Evolutionary conservation across 2,329 filamentous ascomycete genomes (phyloP).

Genomic region (Domatiomyces globalis): DNA sequence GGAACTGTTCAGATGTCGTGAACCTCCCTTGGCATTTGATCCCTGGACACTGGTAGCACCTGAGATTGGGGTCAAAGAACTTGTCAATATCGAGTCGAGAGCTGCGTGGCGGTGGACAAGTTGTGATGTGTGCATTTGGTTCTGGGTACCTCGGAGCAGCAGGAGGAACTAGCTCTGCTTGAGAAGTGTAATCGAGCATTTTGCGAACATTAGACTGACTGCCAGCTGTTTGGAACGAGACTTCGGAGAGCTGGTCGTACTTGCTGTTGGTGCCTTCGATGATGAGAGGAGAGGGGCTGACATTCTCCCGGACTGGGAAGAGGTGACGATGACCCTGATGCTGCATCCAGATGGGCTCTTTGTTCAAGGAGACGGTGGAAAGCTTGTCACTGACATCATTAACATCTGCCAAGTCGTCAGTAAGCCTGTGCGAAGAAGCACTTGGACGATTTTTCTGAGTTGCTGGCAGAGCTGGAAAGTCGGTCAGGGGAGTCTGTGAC

Average conservation of each 20-base stretch:
- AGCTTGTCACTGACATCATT: not conserved
- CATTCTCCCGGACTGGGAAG: not conserved
- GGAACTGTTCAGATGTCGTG: slow-evolving; percentile 18
- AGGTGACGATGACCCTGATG: not conserved
- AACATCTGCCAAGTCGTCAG: not conserved
- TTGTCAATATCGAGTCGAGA: slow-evolving; percentile 18
- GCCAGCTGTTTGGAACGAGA: not conserved
- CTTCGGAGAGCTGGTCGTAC: not conserved
- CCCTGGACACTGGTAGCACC: slow-evolving; percentile 23
- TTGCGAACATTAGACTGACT: not conserved
- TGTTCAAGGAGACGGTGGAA: not conserved
- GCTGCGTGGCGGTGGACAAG: not conserved
- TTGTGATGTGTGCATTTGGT: not conserved
- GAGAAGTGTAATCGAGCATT: not conserved
- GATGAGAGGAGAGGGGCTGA: not conserved
- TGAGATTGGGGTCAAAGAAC: slow-evolving; percentile 22
- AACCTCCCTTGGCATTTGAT: slow-evolving; percentile 21
- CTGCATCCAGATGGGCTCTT: not conserved
- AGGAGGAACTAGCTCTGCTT: not conserved
- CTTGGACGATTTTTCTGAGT: not conserved
- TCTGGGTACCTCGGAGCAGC: not conserved
- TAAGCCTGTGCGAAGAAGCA: not conserved
- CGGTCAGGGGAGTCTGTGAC: not conserved
- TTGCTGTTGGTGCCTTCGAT: not conserved
- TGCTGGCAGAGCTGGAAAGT: not conserved